Evolutionary conservation across 176 grass and related monocot species (phyloP).

Genomic region (Oropetium thomaeum): DNA sequence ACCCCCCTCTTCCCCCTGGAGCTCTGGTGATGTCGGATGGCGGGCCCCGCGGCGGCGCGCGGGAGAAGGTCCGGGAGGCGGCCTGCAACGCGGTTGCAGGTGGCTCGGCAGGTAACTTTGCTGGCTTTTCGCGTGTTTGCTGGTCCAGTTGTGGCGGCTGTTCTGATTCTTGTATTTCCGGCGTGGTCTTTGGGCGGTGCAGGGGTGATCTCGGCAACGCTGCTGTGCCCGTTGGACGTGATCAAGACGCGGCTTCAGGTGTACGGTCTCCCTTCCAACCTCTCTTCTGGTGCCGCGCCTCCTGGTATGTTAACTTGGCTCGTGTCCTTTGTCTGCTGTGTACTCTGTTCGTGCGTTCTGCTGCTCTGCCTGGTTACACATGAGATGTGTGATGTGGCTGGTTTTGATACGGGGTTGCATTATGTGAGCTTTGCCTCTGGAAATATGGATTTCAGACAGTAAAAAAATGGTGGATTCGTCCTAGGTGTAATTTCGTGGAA

Average conservation of each 20-base stretch:
- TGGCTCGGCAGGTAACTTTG: conserved; percentile 53
- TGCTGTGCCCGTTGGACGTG: conserved; percentile 88
- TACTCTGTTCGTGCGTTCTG: not conserved
- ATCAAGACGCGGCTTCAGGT: conserved; percentile 93
- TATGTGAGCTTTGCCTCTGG: not conserved
- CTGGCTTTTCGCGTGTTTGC: not conserved
- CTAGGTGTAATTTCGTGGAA: not conserved
- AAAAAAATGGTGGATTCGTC: too few species aligned
- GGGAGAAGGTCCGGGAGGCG: conserved; percentile 31
- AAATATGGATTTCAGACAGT: not conserved
- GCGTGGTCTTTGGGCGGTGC: not conserved
- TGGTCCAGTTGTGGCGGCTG: not conserved
- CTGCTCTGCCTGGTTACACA: not conserved
- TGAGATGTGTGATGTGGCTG: not conserved
- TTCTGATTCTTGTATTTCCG: conserved; percentile 14
- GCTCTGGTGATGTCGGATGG: conserved; percentile 19
- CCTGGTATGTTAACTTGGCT: conserved; percentile 2
- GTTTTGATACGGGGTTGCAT: not conserved
- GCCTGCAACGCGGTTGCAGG: conserved; percentile 62
- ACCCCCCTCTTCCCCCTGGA: too few species aligned
- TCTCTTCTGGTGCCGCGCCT: conserved; percentile 7
- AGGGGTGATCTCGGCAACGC: conserved; percentile 73
- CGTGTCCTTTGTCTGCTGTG: not conserved
- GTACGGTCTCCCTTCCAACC: conserved; percentile 56
- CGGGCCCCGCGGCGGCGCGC: not conserved